A percentile compares a stretch with the other conserved stretches of the same genome.
Evolutionary conservation across 129 eudicot genomes (phyloP).

Genomic region (Pulicaria dysenterica): DNA sequence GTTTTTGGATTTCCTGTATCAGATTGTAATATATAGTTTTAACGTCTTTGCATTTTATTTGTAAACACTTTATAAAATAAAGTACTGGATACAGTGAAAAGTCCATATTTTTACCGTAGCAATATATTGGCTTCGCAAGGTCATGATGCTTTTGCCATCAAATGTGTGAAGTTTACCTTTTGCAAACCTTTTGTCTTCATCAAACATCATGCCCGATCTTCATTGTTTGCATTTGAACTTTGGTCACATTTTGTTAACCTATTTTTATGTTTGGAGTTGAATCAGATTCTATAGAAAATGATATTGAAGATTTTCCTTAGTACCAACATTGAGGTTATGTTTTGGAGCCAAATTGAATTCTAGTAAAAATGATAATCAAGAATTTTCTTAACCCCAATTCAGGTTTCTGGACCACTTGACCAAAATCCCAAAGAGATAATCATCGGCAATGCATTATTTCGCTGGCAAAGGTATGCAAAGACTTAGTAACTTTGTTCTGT

Average conservation of each 20-base stretch:
- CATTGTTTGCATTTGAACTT: too few species aligned
- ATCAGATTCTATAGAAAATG: background rate
- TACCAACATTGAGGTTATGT: background rate
- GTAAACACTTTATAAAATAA: background rate
- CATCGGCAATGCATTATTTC: constrained; percentile 63
- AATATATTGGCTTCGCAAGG: background rate
- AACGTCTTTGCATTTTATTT: background rate
- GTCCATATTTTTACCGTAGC: background rate
- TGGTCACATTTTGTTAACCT: background rate
- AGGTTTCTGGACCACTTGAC: constrained; percentile 72
- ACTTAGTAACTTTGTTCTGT: background rate
- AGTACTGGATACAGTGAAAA: background rate
- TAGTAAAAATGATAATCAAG: background rate
- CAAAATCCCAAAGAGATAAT: constrained; percentile 55
- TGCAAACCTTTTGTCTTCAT: background rate
- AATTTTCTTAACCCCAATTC: constrained; percentile 43
- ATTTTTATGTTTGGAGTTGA: background rate
- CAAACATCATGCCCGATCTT: too few species aligned
- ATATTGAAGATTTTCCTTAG: background rate
- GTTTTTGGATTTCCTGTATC: background rate
- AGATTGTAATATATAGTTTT: background rate
- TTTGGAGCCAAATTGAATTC: background rate
- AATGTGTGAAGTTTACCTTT: constrained; percentile 1
- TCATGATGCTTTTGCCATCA: background rate
- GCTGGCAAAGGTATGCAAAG: constrained; percentile 74